Evolutionary conservation across 2,329 filamentous ascomycete species (phyloP).

Genomic region (Exserohilum rostratum): DNA sequence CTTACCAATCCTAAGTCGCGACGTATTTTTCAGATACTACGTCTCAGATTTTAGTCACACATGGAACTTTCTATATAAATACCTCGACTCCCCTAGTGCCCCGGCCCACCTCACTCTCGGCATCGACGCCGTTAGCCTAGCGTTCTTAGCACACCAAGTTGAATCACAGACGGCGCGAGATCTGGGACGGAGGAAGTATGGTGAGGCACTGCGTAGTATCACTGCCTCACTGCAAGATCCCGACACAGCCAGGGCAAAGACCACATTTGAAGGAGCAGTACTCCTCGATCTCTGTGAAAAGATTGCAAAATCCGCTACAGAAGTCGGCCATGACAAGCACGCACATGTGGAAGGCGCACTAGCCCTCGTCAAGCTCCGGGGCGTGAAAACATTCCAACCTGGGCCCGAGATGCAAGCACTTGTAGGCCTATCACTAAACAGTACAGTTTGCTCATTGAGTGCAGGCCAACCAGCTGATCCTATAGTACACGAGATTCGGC

Average conservation of each 20-base stretch:
- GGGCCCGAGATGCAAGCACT: constrained; percentile 22
- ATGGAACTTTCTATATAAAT: constrained; percentile 32
- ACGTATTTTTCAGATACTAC: constrained; percentile 35
- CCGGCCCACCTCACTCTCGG: constrained; percentile 31
- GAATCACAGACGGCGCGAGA: constrained; percentile 22
- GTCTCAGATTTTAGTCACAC: constrained; percentile 32
- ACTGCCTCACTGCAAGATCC: constrained; percentile 25
- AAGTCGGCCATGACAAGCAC: constrained; percentile 12
- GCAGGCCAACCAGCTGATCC: constrained; percentile 25
- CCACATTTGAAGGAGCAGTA: constrained; percentile 28
- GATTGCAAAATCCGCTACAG: constrained; percentile 21
- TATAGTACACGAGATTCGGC: constrained; percentile 26
- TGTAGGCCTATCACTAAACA: constrained; percentile 31
- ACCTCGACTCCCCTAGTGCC: constrained; percentile 13
- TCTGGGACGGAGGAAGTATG: constrained; percentile 31
- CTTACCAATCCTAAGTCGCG: constrained; percentile 24
- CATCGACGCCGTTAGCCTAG: constrained; percentile 39
- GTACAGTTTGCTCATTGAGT: constrained; percentile 38
- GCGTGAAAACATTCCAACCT: constrained; percentile 26
- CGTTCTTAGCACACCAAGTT: constrained; percentile 32
- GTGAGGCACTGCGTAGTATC: constrained; percentile 29
- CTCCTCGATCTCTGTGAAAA: constrained; percentile 39
- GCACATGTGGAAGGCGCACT: constrained; percentile 36
- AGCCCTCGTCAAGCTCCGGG: constrained; percentile 29
- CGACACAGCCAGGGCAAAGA: constrained; percentile 14